Percentiles rank a stretch among this genome's conserved stretches.
These are phyloP conservation scores for Nannochloropsis granulata DNA, from an alignment of 108 stramenopile genomes.

Conservation along the genomic window DNA sequence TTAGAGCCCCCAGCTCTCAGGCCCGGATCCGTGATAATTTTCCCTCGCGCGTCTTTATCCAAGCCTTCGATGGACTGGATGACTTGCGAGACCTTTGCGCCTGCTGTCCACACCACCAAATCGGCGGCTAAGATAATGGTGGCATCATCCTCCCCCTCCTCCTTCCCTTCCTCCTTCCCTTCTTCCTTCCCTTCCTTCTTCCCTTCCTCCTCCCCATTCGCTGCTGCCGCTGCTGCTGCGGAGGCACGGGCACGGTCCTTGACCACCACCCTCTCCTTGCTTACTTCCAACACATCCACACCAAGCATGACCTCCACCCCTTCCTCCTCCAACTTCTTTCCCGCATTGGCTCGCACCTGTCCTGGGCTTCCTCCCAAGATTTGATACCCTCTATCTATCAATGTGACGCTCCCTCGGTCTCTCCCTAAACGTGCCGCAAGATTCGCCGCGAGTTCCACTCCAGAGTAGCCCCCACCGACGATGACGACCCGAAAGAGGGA, in stretches of 20 bases:
- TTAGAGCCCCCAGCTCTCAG: not conserved
- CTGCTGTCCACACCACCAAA: conserved; percentile 20
- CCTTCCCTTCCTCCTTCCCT: not conserved
- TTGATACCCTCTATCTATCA: not conserved
- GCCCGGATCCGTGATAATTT: not conserved
- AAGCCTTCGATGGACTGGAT: not conserved
- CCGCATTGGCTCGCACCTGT: not conserved
- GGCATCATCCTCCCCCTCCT: not conserved
- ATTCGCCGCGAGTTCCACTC: conserved; percentile 57
- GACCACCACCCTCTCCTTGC: not conserved
- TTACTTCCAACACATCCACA: not conserved
- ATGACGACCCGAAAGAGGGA: conserved; percentile 35
- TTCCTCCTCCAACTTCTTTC: not conserved
- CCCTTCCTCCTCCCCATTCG: not conserved
- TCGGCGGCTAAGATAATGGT: not conserved
- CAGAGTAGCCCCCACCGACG: conserved; percentile 63
- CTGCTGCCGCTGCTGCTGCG: not conserved
- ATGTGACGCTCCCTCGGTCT: not conserved
- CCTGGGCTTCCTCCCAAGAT: not conserved
- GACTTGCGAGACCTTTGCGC: not conserved
- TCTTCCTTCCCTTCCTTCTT: not conserved
- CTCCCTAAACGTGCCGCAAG: conserved; percentile 14
- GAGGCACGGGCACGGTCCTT: not conserved
- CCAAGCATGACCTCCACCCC: not conserved
- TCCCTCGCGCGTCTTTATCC: not conserved